Percentiles rank a stretch among this genome's conserved stretches.
Conservation (phyloP, 768 basidiomycete genomes). For the Cyclocybe aegerita region DNA sequence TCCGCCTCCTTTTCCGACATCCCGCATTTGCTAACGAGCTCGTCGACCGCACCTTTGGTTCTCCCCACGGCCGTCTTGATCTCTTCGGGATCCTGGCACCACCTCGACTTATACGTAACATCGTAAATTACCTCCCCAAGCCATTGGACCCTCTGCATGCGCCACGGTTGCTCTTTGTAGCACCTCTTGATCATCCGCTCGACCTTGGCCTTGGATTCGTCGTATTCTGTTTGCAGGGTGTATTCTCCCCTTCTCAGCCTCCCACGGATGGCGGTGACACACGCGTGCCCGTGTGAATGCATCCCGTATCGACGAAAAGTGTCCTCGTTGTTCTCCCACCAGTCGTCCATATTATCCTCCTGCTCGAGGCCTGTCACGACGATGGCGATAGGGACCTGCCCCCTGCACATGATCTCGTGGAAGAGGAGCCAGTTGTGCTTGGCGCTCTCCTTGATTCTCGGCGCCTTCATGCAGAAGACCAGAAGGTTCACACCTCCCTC, state of each 20-base stretch:
- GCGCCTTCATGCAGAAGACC: conserved; percentile 38
- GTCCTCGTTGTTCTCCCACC: conserved; percentile 29
- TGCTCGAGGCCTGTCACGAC: conserved; percentile 39
- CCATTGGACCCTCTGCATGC: too few species aligned
- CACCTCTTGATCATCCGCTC: conserved; percentile 10
- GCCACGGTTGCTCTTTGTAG: too few species aligned
- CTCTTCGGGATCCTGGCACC: too few species aligned
- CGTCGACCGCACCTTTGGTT: too few species aligned
- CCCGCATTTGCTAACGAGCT: too few species aligned
- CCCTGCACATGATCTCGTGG: conserved; percentile 33
- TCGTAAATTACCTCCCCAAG: too few species aligned
- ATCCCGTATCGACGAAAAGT: conserved; percentile 30
- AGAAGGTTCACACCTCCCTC: conserved; percentile 37
- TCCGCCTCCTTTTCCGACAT: too few species aligned
- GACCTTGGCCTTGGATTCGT: conserved; percentile 27
- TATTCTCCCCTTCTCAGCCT: conserved; percentile 13
- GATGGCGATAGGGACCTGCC: conserved; percentile 36
- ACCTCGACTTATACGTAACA: too few species aligned
- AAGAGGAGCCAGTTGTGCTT: conserved; percentile 39
- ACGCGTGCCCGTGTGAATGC: conserved; percentile 30
- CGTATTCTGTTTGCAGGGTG: conserved; percentile 25
- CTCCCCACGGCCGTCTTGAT: too few species aligned
- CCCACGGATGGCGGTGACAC: conserved; percentile 37
- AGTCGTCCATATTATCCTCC: conserved; percentile 22
- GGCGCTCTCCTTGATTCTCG: conserved; percentile 30